Conservation (phyloP, 2,329 filamentous ascomycete genomes). For the Westerdykella sp. region DNA sequence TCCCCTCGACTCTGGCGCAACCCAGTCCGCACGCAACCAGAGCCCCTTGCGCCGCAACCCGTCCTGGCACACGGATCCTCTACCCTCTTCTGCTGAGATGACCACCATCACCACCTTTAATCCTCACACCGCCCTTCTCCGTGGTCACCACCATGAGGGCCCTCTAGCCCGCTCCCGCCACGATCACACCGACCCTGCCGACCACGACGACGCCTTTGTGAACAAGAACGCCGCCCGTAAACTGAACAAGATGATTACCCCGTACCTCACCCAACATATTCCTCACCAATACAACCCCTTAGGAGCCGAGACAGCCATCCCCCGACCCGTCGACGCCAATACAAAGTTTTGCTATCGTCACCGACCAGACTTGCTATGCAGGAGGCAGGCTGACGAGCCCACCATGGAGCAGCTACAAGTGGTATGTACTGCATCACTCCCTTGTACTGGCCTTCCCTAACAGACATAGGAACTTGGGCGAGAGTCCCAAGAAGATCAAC, state of each 20-base stretch:
- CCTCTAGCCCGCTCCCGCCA: constrained; percentile 22
- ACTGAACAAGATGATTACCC: constrained; percentile 71
- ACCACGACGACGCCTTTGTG: constrained; percentile 18
- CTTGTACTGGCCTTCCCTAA: constrained; percentile 16
- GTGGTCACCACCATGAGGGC: constrained; percentile 35
- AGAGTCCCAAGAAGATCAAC: constrained; percentile 77
- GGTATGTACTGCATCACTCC: constrained; percentile 46
- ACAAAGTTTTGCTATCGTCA: constrained; percentile 96
- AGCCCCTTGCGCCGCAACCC: constrained; percentile 19
- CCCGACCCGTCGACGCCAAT: constrained; percentile 50
- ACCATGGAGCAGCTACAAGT: constrained; percentile 94
- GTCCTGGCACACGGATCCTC: constrained; percentile 24
- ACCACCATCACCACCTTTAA: constrained; percentile 9
- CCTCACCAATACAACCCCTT: constrained; percentile 80
- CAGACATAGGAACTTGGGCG: constrained; percentile 65
- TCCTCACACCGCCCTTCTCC: constrained; percentile 31
- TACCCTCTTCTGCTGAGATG: constrained; percentile 4
- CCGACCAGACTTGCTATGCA: constrained; percentile 86
- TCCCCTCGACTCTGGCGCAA: constrained; percentile 21
- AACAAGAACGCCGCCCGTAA: constrained; percentile 48
- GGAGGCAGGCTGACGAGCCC: constrained; percentile 84
- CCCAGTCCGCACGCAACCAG: constrained; percentile 8
- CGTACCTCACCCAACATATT: constrained; percentile 87
- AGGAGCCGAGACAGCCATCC: constrained; percentile 39
- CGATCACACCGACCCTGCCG: constrained; percentile 10